Evolutionary conservation across 2,329 filamentous ascomycete species (phyloP).

Genomic region (Alternaria brassicicola): DNA sequence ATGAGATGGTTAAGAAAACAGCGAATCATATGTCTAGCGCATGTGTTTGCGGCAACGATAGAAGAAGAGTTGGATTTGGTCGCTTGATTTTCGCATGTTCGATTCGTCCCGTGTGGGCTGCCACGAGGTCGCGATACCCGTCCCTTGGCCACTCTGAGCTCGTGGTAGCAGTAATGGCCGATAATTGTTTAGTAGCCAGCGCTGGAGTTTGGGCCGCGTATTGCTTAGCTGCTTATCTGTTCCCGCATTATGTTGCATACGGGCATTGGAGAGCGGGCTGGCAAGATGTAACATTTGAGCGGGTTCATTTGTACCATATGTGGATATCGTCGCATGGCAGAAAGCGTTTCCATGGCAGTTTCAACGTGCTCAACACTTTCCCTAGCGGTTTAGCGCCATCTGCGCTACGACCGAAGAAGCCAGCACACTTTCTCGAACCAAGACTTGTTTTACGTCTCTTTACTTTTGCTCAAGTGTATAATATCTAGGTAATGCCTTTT

Average conservation of each 20-base stretch:
- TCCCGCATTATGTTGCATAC: slow-evolving; percentile 32
- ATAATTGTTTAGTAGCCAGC: slow-evolving; percentile 37
- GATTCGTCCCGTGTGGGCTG: slow-evolving; percentile 32
- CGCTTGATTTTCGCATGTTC: slow-evolving; percentile 36
- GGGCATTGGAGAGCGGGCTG: slow-evolving; percentile 19
- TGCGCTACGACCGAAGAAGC: too few relatives aligned
- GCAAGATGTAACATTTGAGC: slow-evolving; percentile 26
- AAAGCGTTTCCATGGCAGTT: slow-evolving; percentile 15
- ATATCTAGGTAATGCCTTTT: too few relatives aligned
- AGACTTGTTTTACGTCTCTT: too few relatives aligned
- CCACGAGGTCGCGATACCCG: slow-evolving; percentile 46
- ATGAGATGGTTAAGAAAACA: slow-evolving; percentile 15
- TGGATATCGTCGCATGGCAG: slow-evolving; percentile 14
- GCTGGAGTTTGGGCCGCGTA: slow-evolving; percentile 41
- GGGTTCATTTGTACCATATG: slow-evolving; percentile 32
- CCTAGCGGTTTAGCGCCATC: background rate
- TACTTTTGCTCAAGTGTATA: too few relatives aligned
- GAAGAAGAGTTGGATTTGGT: slow-evolving; percentile 29
- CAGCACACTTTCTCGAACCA: too few relatives aligned
- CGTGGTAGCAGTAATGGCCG: slow-evolving; percentile 38
- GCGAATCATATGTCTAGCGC: background rate
- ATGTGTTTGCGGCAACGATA: slow-evolving; percentile 31
- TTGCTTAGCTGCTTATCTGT: slow-evolving; percentile 26
- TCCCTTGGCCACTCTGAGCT: slow-evolving; percentile 35
- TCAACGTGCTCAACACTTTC: slow-evolving; percentile 16